These are phyloP conservation scores for Epichloe festucae DNA, from an alignment of 2,329 filamentous ascomycete genomes.

Conservation along the genomic window DNA sequence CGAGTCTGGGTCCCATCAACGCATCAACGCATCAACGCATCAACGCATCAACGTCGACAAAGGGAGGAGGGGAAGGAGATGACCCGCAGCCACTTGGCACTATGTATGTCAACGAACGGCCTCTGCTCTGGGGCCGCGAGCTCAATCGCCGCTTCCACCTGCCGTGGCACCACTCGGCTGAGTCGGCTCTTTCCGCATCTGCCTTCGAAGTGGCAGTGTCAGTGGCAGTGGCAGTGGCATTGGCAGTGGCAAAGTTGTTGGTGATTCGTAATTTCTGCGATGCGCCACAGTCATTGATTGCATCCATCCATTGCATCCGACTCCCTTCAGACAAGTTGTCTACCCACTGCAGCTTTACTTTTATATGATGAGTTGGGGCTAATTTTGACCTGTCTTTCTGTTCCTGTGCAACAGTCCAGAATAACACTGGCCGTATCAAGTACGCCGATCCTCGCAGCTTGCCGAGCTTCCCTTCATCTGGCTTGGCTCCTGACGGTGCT, in stretches of 20 bases:
- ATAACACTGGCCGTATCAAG: slow-evolving; percentile 38
- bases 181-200: not conserved
- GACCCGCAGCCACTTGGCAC: not conserved
- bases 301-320: not conserved
- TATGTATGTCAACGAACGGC: not conserved
- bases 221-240: not conserved
- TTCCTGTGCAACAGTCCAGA: slow-evolving; percentile 1
- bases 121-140: not conserved
- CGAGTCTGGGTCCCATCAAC: not conserved
- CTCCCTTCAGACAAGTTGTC: not conserved
- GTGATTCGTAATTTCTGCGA: not conserved
- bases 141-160: not conserved
- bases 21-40: too few relatives aligned
- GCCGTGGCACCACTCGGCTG: too few relatives aligned
- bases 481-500: slow-evolving; percentile 40
- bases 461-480: slow-evolving; percentile 59
- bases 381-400: not conserved
- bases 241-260: not conserved
- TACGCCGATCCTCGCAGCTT: slow-evolving; percentile 62
- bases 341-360: not conserved
- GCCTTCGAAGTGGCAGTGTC: not conserved
- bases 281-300: not conserved
- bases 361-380: not conserved
- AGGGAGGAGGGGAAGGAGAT: not conserved
- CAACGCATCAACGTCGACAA: too few relatives aligned